Evolutionary conservation across 179 eudicot genomes (phyloP).

Genomic region (Sideroxylon spinosum): DNA sequence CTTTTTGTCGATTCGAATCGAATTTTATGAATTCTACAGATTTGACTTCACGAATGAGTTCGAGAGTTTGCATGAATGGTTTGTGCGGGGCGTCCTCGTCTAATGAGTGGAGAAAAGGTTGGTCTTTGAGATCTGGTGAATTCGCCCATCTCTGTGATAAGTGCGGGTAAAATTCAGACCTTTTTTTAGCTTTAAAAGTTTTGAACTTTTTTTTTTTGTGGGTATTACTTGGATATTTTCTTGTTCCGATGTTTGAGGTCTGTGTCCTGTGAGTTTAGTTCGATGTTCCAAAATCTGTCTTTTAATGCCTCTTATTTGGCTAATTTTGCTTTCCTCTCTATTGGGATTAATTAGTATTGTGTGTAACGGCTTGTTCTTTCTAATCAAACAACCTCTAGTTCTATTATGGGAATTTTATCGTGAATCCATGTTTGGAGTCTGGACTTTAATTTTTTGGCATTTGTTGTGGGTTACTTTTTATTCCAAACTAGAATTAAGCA

Average conservation of each 20-base stretch:
- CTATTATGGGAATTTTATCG: neutral
- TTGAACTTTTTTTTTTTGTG: neutral
- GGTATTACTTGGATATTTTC: neutral
- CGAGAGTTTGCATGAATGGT: constrained; percentile 65
- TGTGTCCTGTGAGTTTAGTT: neutral
- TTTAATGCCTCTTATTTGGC: neutral
- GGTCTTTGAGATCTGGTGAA: constrained; percentile 82
- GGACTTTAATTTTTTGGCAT: neutral
- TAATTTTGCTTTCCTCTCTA: neutral
- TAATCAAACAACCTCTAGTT: neutral
- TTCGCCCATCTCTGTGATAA: constrained; percentile 69
- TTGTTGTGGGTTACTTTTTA: too few species aligned
- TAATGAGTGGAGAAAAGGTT: constrained; percentile 65
- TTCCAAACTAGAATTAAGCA: too few species aligned
- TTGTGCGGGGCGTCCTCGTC: constrained; percentile 61
- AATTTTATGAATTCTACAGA: constrained; percentile 5
- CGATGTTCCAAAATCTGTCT: neutral
- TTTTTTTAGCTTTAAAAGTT: neutral
- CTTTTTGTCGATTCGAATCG: constrained; percentile 15
- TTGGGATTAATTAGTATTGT: neutral
- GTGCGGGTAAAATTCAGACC: constrained; percentile 64
- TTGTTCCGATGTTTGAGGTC: constrained; percentile 4
- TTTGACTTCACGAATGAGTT: constrained; percentile 23
- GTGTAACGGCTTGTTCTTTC: neutral
- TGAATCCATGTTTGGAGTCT: neutral